phyloP scores from a whole-genome alignment of 2,329 filamentous ascomycete species.

The Ophiosphaerella narmari region DNA sequence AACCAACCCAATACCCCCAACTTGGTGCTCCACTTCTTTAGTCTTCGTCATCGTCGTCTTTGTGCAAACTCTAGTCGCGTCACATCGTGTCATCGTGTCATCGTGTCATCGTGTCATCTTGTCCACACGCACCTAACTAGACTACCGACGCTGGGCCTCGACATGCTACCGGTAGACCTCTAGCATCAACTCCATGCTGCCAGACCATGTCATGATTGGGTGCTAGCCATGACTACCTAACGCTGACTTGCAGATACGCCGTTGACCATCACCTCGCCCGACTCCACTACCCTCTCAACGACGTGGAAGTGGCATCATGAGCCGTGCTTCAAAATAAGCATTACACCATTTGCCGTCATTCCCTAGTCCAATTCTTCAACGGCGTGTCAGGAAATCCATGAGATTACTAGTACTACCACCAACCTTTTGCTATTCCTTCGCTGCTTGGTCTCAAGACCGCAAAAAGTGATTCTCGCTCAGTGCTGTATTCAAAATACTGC shows the following conservation, averaged over 20 bases:
- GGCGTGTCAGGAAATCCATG: neutral
- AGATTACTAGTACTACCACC: conserved; percentile 7
- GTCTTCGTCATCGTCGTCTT: too few species aligned
- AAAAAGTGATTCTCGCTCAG: conserved; percentile 1
- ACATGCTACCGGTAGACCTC: neutral
- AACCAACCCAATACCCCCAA: too few species aligned
- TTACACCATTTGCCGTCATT: neutral
- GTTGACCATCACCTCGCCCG: too few species aligned
- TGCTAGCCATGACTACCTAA: neutral
- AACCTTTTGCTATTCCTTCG: neutral
- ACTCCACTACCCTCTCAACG: too few species aligned
- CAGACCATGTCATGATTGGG: neutral
- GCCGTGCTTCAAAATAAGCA: neutral
- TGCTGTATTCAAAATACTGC: conserved; percentile 9
- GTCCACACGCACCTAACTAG: too few species aligned
- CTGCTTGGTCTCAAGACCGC: neutral
- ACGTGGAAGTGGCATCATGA: too few species aligned
- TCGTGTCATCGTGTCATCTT: too few species aligned
- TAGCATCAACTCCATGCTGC: neutral
- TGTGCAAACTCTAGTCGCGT: too few species aligned
- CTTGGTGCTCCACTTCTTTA: too few species aligned
- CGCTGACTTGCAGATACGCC: too few species aligned
- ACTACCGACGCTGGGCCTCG: too few species aligned
- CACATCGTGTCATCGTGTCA: too few species aligned
- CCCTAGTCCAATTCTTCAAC: neutral